phyloP scores from a whole-genome alignment of 1,284 basidiomycete species.

The Moesziomyces sp. region DNA sequence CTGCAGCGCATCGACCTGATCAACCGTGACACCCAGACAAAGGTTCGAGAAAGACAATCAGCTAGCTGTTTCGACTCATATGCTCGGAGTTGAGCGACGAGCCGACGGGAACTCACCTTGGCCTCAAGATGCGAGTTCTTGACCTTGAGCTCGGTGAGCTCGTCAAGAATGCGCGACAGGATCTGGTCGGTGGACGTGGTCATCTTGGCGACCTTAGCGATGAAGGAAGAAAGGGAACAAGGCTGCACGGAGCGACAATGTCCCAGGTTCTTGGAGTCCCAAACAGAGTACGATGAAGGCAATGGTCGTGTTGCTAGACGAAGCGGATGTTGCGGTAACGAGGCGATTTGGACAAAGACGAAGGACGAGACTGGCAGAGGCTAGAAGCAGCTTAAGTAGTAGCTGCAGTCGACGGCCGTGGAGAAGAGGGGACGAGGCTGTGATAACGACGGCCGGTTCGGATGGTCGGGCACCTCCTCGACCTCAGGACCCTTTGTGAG shows the following conservation, averaged over 20 bases:
- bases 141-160: constrained; percentile 58
- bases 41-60: neutral
- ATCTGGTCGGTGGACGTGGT: constrained; percentile 41
- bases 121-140: constrained; percentile 59
- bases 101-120: constrained; percentile 37
- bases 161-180: constrained; percentile 52
- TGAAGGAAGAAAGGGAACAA: neutral
- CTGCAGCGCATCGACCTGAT: constrained; percentile 48
- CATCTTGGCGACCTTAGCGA: constrained; percentile 8
- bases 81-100: too few species aligned
- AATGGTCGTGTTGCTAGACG: neutral
- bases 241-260: too few species aligned
- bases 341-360: neutral
- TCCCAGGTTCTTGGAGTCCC: too few species aligned
- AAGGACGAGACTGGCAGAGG: neutral
- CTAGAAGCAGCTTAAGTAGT: neutral
- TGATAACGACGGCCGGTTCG: neutral
- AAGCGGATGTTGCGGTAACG: neutral
- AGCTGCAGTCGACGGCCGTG: neutral
- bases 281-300: too few species aligned
- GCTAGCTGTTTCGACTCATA: neutral
- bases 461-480: neutral
- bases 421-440: neutral
- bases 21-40: neutral
- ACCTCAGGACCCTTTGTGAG: neutral